phyloP scores from a whole-genome alignment of 1,284 basidiomycete species.

The Lentinula novae-zelandiae region DNA sequence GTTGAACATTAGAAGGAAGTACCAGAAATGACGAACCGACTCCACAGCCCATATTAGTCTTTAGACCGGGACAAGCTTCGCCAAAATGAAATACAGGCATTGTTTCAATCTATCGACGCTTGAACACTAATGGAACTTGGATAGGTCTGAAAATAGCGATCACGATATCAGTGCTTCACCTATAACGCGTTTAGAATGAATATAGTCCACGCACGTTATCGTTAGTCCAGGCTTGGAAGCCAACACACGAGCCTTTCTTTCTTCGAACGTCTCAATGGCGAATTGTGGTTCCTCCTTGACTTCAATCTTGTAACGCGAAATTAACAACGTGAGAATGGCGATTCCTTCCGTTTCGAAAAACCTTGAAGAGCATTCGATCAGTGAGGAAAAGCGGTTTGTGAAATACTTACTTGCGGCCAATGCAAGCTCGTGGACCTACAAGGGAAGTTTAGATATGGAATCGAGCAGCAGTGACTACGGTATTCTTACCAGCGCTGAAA shows the following conservation, averaged over 20 bases:
- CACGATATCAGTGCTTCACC: too few relatives aligned
- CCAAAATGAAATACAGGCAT: too few relatives aligned
- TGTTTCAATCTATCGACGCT: not conserved
- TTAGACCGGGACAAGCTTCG: too few relatives aligned
- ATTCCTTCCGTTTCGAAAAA: conserved; percentile 48
- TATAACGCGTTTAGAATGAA: not conserved
- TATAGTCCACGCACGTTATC: conserved; percentile 31
- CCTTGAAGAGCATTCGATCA: conserved; percentile 20
- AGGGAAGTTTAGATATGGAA: not conserved
- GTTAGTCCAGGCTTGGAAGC: conserved; percentile 32
- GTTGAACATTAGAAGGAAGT: too few relatives aligned
- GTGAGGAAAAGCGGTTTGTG: conserved; percentile 1
- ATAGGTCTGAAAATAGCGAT: conserved; percentile 6
- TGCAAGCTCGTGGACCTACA: conserved; percentile 42
- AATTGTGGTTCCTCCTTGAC: conserved; percentile 50
- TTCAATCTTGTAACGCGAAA: conserved; percentile 44
- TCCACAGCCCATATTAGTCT: too few relatives aligned
- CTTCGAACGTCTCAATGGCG: conserved; percentile 40
- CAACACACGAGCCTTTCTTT: conserved; percentile 39
- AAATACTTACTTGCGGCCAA: conserved; percentile 24
- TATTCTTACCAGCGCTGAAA: conserved; percentile 44
- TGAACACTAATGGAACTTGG: conserved; percentile 13
- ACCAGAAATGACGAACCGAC: too few relatives aligned
- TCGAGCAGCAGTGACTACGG: too few relatives aligned
- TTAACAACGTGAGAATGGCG: conserved; percentile 42